A percentile compares a stretch with the other conserved stretches of the same genome.
Evolutionary conservation across 768 basidiomycete genomes (phyloP).

Genomic region (Tulasnella sp.): DNA sequence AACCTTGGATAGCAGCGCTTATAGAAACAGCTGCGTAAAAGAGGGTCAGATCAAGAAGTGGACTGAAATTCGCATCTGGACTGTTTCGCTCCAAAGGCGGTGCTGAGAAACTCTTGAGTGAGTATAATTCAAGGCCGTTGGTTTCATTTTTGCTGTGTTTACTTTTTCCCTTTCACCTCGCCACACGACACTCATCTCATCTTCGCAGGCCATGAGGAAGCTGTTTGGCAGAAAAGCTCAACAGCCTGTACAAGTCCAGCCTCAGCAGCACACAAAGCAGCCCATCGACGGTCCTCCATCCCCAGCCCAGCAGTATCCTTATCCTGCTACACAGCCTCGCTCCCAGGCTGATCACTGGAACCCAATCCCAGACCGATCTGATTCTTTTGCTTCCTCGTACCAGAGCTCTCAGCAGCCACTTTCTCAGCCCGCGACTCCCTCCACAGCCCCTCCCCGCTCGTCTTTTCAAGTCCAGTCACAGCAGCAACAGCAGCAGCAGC

Average conservation of each 20-base stretch:
- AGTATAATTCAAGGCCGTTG: not conserved
- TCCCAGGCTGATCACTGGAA: not conserved
- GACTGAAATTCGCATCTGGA: not conserved
- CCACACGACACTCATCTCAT: not conserved
- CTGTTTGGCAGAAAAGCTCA: not conserved
- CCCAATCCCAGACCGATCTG: not conserved
- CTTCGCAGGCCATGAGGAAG: not conserved
- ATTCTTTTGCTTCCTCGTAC: not conserved
- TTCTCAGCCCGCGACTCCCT: not conserved
- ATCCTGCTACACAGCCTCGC: not conserved
- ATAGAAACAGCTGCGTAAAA: not conserved
- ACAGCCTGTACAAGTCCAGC: not conserved
- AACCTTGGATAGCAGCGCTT: not conserved
- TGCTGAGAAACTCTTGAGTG: not conserved
- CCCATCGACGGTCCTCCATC: not conserved
- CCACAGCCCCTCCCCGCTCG: not conserved
- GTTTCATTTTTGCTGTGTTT: not conserved
- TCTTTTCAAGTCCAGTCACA: not conserved
- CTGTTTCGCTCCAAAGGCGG: not conserved
- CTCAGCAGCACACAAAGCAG: not conserved
- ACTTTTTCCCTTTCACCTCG: not conserved
- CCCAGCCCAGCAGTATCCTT: not conserved
- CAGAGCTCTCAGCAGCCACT: not conserved
- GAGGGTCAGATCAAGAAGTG: not conserved
- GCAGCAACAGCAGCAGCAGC: not conserved